Conservation (phyloP, 202 grass and related monocot genomes). For the Zoysia matrella region DNA sequence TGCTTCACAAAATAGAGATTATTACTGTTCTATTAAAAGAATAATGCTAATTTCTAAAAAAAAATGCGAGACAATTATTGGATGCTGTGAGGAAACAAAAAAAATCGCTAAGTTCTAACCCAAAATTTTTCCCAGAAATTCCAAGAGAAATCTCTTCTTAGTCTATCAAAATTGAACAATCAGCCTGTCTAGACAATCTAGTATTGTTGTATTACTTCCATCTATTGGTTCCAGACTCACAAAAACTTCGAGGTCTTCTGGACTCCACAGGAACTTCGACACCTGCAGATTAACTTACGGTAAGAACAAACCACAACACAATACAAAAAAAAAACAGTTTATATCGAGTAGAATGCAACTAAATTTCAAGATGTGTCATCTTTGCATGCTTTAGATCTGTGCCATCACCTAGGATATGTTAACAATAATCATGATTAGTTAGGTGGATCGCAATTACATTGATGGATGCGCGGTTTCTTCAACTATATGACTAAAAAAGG, state of each 20-base stretch:
- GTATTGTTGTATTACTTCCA: conserved; percentile 48
- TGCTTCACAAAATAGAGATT: conserved; percentile 32
- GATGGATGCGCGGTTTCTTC: neutral
- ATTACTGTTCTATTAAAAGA: conserved; percentile 51
- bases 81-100: conserved; percentile 20
- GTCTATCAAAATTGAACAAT: conserved; percentile 64
- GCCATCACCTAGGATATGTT: neutral
- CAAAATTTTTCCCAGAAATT: conserved; percentile 44
- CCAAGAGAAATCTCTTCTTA: conserved; percentile 34
- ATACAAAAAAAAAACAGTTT: neutral
- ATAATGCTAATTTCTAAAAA: conserved; percentile 52
- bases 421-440: neutral
- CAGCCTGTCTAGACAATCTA: conserved; percentile 44
- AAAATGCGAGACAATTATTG: conserved; percentile 36
- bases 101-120: conserved; percentile 39
- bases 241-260: conserved; percentile 44
- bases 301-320: neutral
- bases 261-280: conserved; percentile 43
- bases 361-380: conserved; percentile 19
- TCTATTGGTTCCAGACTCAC: conserved; percentile 44
- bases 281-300: conserved; percentile 42
- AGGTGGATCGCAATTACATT: neutral
- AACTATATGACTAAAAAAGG: no score
- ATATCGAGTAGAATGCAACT: conserved; percentile 16
- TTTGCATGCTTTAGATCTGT: neutral